phyloP scores from a whole-genome alignment of 257 asterid species.

The Paulownia fortunei region DNA sequence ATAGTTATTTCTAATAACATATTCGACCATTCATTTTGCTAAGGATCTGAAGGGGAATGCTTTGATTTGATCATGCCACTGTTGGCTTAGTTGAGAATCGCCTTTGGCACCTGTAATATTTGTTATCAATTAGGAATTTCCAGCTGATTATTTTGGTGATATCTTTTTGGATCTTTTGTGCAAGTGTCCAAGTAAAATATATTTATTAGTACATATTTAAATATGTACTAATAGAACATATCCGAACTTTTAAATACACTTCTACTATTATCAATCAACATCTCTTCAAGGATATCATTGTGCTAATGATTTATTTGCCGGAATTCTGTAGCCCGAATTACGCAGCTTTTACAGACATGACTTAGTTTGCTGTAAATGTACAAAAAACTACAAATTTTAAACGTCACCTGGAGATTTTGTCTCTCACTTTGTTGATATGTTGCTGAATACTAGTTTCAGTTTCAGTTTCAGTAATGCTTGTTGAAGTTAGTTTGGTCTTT shows the following conservation, averaged over 20 bases:
- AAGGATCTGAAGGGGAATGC: neutral
- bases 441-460: neutral
- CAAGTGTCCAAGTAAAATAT: neutral
- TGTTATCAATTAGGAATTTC: neutral
- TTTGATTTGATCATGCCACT: neutral
- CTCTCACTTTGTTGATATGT: neutral
- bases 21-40: neutral
- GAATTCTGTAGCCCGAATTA: neutral
- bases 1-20: neutral
- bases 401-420: neutral
- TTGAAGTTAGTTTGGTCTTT: neutral
- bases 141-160: neutral
- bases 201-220: neutral
- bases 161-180: slow-evolving; percentile 1
- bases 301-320: neutral
- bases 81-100: slow-evolving; percentile 14
- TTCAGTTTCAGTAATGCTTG: neutral
- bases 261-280: neutral
- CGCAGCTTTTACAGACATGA: slow-evolving; percentile 1
- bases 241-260: neutral
- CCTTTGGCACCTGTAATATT: neutral
- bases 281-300: neutral
- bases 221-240: neutral
- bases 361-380: neutral
- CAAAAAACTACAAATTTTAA: neutral